Evolutionary conservation across 2,329 filamentous ascomycete species (phyloP), one percentile per base, ranked within the genome.

Genomic region (Aspergillus sp.): DNA sequence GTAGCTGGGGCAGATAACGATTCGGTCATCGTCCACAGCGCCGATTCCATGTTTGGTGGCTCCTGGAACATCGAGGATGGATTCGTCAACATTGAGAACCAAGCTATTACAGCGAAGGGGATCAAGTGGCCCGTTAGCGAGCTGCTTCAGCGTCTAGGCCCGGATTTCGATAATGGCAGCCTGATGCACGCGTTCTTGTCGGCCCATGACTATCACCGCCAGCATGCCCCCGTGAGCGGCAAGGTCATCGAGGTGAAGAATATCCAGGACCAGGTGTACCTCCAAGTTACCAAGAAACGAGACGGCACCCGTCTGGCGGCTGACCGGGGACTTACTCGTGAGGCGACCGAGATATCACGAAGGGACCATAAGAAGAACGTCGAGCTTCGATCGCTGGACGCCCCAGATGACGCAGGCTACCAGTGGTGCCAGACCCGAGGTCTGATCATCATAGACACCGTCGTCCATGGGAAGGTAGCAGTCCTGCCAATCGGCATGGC

Each of bases 401-500:
- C 72, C 9, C 72, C 70, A 2, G 70, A 78, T 51, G 64, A 46
- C 3, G 63, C 74, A 1, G 77, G 76, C 0, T 79, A 78, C 56
- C 76, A 79, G 56, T 79, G 74, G 53, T 62, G 71, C 12, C 76
- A 78, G 57, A 70, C 72, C 2, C 63, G 77, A 5, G 77, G 75
- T 1, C 56, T 75, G 21, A 61, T 79, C 4, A 52, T 79, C 15
- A 75, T 70, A 5, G 59, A 68, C 0, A 57, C 57, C 6, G 46
- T 41, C 21, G 19, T 21, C n/a, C 9, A 31, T 31, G 75, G 77
- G 2, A 61, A 71, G 17, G 76, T 79, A 5, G 77, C 75, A 2
- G 68, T 80, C 17, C 52, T 80, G 24, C 77, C 77, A 0, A 75
- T 79, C 52, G 77, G 77, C 8, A 80, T 79, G 77, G 77, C 75